phyloP scores from a whole-genome alignment of 2,329 filamentous ascomycete genomes.

The Colletotrichum falcatum region DNA sequence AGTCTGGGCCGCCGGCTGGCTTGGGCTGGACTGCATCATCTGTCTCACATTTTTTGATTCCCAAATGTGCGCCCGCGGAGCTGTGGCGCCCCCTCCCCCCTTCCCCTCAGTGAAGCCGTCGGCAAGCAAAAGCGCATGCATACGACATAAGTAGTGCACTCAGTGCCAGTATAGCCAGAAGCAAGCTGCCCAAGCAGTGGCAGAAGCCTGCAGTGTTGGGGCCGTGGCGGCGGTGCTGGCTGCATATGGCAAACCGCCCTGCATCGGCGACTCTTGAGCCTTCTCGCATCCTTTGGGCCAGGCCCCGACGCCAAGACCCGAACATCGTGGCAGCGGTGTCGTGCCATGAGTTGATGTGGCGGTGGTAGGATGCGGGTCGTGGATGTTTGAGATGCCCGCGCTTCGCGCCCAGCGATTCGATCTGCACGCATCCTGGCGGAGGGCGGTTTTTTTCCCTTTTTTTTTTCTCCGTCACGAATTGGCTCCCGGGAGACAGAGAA shows the following conservation, averaged over 20 bases:
- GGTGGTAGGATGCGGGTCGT: slow-evolving; percentile 20
- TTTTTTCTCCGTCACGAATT: slow-evolving; percentile 9
- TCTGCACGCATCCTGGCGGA: slow-evolving; percentile 27
- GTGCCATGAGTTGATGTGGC: slow-evolving; percentile 18
- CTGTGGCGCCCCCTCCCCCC: background rate
- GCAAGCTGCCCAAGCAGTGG: background rate
- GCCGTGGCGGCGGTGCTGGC: slow-evolving; percentile 10
- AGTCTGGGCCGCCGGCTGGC: slow-evolving; percentile 32
- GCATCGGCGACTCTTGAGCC: slow-evolving; percentile 14
- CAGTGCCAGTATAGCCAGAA: background rate
- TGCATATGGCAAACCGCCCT: slow-evolving; percentile 16
- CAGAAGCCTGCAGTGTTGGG: slow-evolving; percentile 20
- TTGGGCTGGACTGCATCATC: slow-evolving; percentile 37
- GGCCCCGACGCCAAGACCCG: slow-evolving; percentile 23
- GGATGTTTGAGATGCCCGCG: slow-evolving; percentile 37
- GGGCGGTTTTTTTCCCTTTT: no score
- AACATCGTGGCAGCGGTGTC: slow-evolving; percentile 32
- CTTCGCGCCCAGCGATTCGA: slow-evolving; percentile 35
- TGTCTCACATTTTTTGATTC: slow-evolving; percentile 37
- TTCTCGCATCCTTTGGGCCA: slow-evolving; percentile 9
- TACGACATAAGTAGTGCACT: background rate
- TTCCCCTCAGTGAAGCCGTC: background rate
- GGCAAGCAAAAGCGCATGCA: slow-evolving; percentile 14
- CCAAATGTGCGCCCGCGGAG: slow-evolving; percentile 35
- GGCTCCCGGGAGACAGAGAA: slow-evolving; percentile 19